A percentile compares a stretch with the other conserved stretches of the same genome.
Conservation (phyloP, 345 rosid species). For the Brassica incana region DNA sequence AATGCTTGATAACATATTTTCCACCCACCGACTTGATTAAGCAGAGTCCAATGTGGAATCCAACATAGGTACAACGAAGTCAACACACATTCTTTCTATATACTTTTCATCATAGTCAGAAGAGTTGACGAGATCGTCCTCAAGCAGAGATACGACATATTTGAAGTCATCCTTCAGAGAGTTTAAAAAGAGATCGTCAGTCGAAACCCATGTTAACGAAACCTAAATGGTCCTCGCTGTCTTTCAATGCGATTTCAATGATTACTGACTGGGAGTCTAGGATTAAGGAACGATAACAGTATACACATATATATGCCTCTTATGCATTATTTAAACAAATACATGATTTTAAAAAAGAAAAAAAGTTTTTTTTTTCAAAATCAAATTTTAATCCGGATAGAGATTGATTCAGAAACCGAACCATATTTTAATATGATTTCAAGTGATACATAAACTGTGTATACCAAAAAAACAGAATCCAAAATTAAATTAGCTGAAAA, state of each 20-base stretch:
- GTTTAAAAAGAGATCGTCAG: neutral
- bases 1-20: neutral
- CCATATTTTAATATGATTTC: neutral
- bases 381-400: neutral
- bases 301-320: too few species aligned
- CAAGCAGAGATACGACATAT: neutral
- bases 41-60: neutral
- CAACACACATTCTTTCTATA: neutral
- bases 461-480: neutral
- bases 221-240: neutral
- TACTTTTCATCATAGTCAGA: neutral
- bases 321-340: too few species aligned
- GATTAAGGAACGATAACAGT: neutral
- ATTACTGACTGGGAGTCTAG: neutral
- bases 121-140: neutral
- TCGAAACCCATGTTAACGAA: neutral
- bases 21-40: neutral
- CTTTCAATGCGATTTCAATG: neutral
- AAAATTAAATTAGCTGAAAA: too few species aligned
- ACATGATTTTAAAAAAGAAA: too few species aligned
- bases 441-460: neutral
- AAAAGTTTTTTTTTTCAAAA: neutral
- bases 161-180: neutral
- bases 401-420: neutral
- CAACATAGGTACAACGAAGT: neutral